A percentile compares a stretch with the other conserved stretches of the same genome.
Evolutionary conservation across 768 basidiomycete species (phyloP).

Genomic region (Xerocomellus amylosporus): DNA sequence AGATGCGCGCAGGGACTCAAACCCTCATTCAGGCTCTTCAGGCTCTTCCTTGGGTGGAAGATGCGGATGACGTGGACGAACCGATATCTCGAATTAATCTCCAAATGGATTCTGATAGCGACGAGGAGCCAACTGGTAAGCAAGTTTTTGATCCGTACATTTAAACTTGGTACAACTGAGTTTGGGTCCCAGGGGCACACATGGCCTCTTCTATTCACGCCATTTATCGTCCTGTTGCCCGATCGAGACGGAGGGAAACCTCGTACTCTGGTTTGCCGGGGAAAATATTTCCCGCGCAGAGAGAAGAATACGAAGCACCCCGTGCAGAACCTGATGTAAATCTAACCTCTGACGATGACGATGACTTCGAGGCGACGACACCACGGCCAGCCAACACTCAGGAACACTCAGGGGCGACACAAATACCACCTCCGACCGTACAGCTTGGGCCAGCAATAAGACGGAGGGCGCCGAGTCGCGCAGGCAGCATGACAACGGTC

Average conservation of each 20-base stretch:
- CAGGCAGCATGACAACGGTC: conserved; percentile 73
- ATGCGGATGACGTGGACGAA: conserved; percentile 68
- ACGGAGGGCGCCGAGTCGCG: conserved; percentile 34
- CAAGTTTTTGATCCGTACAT: conserved; percentile 16
- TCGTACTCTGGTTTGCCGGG: conserved; percentile 17
- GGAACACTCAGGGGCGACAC: conserved; percentile 5
- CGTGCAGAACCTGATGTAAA: conserved; percentile 35
- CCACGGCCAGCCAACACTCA: conserved; percentile 36
- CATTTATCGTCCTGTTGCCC: conserved; percentile 78
- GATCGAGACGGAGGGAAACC: conserved; percentile 47
- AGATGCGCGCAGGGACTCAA: conserved; percentile 89
- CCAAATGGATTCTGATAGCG: conserved; percentile 54
- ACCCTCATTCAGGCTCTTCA: conserved; percentile 87
- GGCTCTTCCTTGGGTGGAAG: conserved; percentile 75
- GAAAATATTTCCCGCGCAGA: conserved; percentile 7
- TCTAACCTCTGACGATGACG: conserved; percentile 50
- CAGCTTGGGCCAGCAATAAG: conserved; percentile 22
- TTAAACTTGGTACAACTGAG: neutral
- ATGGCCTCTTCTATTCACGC: conserved; percentile 87
- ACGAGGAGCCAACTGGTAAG: conserved; percentile 51
- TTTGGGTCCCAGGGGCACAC: conserved; percentile 36
- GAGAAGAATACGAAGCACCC: conserved; percentile 30
- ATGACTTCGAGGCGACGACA: conserved; percentile 56
- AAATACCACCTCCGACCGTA: conserved; percentile 2
- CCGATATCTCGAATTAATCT: conserved; percentile 40